Evolutionary conservation across 257 asterid genomes (phyloP).

Genomic region (Ocimum tenuiflorum): DNA sequence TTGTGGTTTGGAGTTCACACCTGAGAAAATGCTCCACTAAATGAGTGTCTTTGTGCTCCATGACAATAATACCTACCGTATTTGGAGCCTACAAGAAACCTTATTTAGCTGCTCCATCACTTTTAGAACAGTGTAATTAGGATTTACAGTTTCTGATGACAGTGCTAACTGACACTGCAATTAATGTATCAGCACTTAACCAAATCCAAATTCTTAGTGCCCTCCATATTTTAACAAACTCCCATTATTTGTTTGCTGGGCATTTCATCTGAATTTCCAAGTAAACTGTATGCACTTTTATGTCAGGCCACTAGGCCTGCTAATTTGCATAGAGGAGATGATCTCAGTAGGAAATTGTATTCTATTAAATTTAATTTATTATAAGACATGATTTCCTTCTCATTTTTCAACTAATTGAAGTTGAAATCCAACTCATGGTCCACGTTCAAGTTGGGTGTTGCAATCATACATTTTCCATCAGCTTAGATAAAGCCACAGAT

Average conservation of each 20-base stretch:
- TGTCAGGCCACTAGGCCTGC: constrained; percentile 11
- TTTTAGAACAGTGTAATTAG: neutral
- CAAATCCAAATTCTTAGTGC: neutral
- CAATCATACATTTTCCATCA: constrained; percentile 38
- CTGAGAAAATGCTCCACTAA: constrained; percentile 22
- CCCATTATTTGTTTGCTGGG: neutral
- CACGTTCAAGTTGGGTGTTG: constrained; percentile 50
- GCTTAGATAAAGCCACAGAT: constrained; percentile 38
- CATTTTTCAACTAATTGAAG: constrained; percentile 35
- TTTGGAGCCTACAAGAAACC: constrained; percentile 5
- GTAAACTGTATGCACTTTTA: constrained; percentile 13
- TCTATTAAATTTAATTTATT: constrained; percentile 5
- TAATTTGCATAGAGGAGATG: neutral
- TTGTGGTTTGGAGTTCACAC: constrained; percentile 17
- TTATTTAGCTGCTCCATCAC: neutral
- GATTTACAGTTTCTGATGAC: neutral
- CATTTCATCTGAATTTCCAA: neutral
- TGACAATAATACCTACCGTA: neutral
- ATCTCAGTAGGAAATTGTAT: neutral
- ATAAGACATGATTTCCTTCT: constrained; percentile 30
- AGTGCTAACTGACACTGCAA: constrained; percentile 8
- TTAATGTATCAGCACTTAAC: neutral
- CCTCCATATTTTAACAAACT: neutral
- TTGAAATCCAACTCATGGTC: constrained; percentile 75
- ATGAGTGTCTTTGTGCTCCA: neutral